Conservation (phyloP, 2,329 filamentous ascomycete species). For the Fusarium sp. region DNA sequence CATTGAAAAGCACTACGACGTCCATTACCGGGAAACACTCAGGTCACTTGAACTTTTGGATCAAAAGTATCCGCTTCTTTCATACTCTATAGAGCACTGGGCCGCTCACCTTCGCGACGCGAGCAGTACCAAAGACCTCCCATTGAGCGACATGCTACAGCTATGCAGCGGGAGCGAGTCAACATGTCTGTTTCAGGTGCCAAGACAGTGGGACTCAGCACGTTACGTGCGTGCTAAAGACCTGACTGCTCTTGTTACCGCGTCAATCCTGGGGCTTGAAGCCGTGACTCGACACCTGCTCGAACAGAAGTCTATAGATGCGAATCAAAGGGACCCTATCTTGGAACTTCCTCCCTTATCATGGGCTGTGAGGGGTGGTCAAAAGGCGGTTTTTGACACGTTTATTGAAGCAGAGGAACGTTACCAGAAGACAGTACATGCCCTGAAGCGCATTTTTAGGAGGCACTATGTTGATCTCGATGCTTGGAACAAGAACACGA, state of each 20-base stretch:
- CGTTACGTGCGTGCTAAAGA: neutral
- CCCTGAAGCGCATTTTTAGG: neutral
- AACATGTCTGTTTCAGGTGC: neutral
- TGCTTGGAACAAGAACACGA: neutral
- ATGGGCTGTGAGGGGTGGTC: neutral
- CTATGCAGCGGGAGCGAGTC: neutral
- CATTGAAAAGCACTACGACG: too few species aligned
- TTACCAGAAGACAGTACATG: neutral
- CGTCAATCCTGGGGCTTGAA: neutral
- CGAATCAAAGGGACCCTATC: neutral
- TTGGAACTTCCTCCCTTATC: neutral
- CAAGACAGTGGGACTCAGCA: rapidly evolving
- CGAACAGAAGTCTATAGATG: neutral
- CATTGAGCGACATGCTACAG: neutral
- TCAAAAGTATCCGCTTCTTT: neutral
- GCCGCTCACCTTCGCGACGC: neutral
- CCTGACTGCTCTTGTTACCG: neutral
- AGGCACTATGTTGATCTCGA: neutral
- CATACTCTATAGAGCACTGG: neutral
- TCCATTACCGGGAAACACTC: too few species aligned
- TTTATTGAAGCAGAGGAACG: neutral
- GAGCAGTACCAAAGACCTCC: neutral
- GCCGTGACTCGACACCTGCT: neutral
- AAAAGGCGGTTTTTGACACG: neutral
- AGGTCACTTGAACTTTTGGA: neutral